A percentile compares a stretch with the other conserved stretches of the same genome.
Conservation (phyloP, 768 basidiomycete species). For the Kondoa malvinella region DNA sequence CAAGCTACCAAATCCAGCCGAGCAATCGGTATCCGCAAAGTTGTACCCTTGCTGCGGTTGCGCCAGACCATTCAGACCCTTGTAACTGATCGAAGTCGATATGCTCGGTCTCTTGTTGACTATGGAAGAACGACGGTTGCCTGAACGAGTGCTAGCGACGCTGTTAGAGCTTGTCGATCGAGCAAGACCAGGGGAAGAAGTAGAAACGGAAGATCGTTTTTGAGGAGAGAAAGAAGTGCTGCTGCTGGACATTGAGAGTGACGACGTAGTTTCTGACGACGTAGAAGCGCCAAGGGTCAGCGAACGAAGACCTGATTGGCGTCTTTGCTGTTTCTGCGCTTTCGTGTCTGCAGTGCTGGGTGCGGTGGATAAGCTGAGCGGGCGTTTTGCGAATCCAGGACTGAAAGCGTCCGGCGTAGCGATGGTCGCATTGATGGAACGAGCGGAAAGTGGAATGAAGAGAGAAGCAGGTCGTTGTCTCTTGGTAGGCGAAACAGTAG, state of each 20-base stretch:
- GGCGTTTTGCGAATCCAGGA: neutral
- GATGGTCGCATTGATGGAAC: neutral
- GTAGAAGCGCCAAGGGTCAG: constrained; percentile 12
- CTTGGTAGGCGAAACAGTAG: constrained; percentile 5
- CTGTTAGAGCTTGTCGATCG: neutral
- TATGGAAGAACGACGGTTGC: neutral
- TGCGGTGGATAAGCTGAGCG: neutral
- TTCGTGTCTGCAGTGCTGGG: neutral
- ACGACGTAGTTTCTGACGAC: neutral
- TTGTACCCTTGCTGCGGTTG: neutral
- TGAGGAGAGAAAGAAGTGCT: neutral
- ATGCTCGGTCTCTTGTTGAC: constrained; percentile 6
- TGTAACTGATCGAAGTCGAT: neutral
- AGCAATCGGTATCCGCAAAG: neutral
- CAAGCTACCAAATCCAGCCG: constrained; percentile 15
- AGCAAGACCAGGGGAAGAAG: neutral
- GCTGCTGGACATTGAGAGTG: neutral
- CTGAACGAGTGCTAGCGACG: neutral
- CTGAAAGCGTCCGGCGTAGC: neutral
- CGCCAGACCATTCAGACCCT: neutral
- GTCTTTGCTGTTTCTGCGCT: neutral
- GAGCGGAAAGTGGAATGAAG: constrained; percentile 1
- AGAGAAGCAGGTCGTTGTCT: constrained; percentile 4
- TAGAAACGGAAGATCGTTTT: neutral
- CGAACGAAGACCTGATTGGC: constrained; percentile 13